phyloP scores from a whole-genome alignment of 2,329 filamentous ascomycete species.

The Nemania sp. region DNA sequence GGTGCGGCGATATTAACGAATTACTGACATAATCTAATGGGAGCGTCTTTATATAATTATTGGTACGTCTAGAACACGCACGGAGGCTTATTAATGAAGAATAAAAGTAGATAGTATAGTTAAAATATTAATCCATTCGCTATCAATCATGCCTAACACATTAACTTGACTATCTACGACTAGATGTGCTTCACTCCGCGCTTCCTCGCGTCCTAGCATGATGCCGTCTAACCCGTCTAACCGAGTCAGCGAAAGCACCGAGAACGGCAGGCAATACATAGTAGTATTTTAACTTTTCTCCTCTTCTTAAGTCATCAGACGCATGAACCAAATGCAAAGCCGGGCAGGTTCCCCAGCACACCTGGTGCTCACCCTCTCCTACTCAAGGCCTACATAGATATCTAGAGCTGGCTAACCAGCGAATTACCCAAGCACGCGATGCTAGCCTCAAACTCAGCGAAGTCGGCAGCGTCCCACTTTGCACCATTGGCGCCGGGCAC shows the following conservation, averaged over 20 bases:
- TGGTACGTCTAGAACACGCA: neutral
- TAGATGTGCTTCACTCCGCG: neutral
- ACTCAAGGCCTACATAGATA: neutral
- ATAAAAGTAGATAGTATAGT: neutral
- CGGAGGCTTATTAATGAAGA: neutral
- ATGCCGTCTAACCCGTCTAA: neutral
- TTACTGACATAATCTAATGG: neutral
- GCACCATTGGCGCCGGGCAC: slow-evolving; percentile 66
- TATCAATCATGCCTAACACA: neutral
- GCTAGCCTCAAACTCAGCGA: slow-evolving; percentile 64
- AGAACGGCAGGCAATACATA: too few relatives aligned
- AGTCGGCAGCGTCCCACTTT: slow-evolving; percentile 64
- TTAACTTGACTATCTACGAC: neutral
- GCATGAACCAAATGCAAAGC: neutral
- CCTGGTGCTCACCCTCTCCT: too few relatives aligned
- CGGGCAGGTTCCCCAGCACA: neutral
- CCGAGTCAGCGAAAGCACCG: neutral
- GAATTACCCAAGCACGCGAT: slow-evolving; percentile 63
- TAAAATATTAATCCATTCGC: neutral
- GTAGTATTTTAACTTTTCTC: neutral
- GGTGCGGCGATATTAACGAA: neutral
- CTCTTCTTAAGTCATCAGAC: neutral
- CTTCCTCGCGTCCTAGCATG: neutral
- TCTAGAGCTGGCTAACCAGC: slow-evolving; percentile 54
- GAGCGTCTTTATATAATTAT: neutral